Conservation (phyloP, 2,329 filamentous ascomycete genomes). For the Diaporthe batatas region DNA sequence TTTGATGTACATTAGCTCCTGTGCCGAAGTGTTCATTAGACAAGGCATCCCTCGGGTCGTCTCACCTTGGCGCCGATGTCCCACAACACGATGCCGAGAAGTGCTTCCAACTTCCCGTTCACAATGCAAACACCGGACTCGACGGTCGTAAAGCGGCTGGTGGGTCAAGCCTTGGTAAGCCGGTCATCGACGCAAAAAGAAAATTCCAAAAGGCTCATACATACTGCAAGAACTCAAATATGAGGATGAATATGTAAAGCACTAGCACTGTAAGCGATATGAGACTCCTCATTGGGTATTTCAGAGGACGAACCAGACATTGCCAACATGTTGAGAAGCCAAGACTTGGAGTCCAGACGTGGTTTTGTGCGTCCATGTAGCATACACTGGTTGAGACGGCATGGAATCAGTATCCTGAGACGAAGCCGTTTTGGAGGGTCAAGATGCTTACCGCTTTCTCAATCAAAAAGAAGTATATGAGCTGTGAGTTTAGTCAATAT, state of each 20-base stretch:
- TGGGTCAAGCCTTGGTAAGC: background rate
- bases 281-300: background rate
- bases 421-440: background rate
- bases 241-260: constrained; percentile 11
- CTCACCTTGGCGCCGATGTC: constrained; percentile 19
- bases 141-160: constrained; percentile 2
- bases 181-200: background rate
- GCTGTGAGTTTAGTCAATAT: background rate
- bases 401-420: background rate
- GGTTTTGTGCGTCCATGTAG: constrained; percentile 15
- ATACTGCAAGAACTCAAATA: constrained; percentile 26
- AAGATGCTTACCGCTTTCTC: constrained; percentile 10
- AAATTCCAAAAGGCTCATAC: background rate
- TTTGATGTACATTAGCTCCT: background rate
- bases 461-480: constrained; percentile 1
- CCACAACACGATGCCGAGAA: constrained; percentile 21
- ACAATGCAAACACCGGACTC: constrained; percentile 25
- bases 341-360: constrained; percentile 13
- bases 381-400: constrained; percentile 2
- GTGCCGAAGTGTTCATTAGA: background rate
- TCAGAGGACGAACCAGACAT: background rate
- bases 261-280: constrained; percentile 1
- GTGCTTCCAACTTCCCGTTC: constrained; percentile 10
- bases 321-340: constrained; percentile 28
- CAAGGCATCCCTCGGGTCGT: background rate